Conservation (phyloP, 169 alveolate genomes). For the Cryptosporidium ubiquitum region DNA sequence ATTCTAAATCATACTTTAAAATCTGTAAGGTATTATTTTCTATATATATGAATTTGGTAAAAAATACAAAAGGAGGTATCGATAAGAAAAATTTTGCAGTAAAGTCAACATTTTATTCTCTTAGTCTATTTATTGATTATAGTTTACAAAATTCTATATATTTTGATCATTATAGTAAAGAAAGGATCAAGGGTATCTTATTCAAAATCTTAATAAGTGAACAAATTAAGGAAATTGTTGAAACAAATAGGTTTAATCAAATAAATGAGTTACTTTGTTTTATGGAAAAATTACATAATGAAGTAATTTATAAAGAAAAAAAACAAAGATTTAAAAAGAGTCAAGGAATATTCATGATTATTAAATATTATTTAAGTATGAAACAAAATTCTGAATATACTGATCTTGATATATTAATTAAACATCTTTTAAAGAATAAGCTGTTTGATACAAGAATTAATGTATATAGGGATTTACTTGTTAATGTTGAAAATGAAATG, state of each 20-base stretch:
- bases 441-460: neutral
- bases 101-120: constrained; percentile 25
- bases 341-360: constrained; percentile 16
- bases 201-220: neutral
- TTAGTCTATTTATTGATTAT: constrained; percentile 21
- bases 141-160: neutral
- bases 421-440: neutral
- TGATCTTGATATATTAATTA: constrained; percentile 4
- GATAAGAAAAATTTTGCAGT: neutral
- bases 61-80: neutral
- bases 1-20: neutral
- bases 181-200: constrained; percentile 14
- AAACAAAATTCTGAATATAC: neutral
- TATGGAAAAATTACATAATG: constrained; percentile 17
- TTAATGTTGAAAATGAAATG: neutral
- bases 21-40: constrained; percentile 11
- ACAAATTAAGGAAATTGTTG: constrained; percentile 15
- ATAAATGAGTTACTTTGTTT: constrained; percentile 1
- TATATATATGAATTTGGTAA: neutral
- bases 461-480: constrained; percentile 2
- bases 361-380: constrained; percentile 1
- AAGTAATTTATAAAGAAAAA: constrained; percentile 2
- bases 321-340: neutral
- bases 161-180: constrained; percentile 12
- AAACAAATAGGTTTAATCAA: neutral